A percentile compares a stretch with the other conserved stretches of the same genome.
These are phyloP conservation scores for Trametes versicolor DNA, from an alignment of 1,284 basidiomycete species.

Conservation along the genomic window DNA sequence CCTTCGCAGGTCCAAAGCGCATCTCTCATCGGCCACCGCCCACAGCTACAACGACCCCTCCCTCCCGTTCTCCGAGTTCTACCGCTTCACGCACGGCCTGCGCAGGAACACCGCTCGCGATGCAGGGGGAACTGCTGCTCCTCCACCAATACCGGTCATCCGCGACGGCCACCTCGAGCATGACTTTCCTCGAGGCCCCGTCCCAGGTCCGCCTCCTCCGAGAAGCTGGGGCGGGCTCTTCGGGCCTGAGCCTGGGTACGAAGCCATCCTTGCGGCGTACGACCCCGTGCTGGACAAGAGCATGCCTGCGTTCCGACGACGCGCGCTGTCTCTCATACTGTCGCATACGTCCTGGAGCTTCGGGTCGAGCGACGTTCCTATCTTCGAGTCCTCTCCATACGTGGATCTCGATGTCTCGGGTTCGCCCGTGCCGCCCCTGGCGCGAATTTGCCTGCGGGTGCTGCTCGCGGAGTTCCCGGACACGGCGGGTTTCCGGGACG, in stretches of 20 bases:
- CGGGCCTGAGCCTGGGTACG: constrained; percentile 22
- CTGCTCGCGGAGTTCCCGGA: constrained; percentile 43
- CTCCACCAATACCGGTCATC: constrained; percentile 32
- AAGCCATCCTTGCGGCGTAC: background rate
- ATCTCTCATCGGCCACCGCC: constrained; percentile 41
- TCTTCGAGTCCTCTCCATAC: constrained; percentile 16
- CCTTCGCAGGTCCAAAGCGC: constrained; percentile 51
- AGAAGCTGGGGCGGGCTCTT: constrained; percentile 41
- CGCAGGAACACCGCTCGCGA: background rate
- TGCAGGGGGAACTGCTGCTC: constrained; percentile 18
- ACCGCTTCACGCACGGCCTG: constrained; percentile 27
- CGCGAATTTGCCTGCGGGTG: constrained; percentile 52
- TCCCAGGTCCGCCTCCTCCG: constrained; percentile 40
- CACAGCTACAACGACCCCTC: constrained; percentile 37
- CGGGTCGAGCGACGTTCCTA: constrained; percentile 29
- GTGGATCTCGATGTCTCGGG: constrained; percentile 2
- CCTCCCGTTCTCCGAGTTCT: constrained; percentile 47
- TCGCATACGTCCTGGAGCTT: constrained; percentile 43
- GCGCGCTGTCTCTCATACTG: constrained; percentile 62
- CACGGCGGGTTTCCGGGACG: constrained; percentile 44
- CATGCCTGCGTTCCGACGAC: constrained; percentile 57
- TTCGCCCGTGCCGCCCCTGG: constrained; percentile 53
- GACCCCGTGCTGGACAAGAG: constrained; percentile 26
- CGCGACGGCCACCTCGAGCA: constrained; percentile 39
- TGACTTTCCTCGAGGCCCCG: constrained; percentile 40